Evolutionary conservation across 1,284 basidiomycete genomes (phyloP), one percentile per base, ranked within the genome.

Genomic region (Cryptococcus sp.): DNA sequence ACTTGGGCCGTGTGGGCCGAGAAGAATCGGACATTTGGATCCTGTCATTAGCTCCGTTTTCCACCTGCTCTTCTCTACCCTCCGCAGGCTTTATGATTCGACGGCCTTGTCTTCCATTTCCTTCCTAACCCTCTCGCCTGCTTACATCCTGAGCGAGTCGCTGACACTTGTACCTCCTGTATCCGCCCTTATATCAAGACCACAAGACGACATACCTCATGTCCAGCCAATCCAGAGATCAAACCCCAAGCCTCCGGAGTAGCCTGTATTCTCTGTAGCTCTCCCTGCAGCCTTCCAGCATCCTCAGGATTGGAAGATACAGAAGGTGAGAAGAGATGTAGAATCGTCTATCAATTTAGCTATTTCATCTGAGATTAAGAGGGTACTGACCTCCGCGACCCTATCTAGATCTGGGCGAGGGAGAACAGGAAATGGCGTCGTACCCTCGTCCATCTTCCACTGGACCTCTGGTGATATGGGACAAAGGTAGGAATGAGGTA

Each of bases 1-100:
- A 91, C 87, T 67, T 91, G 88, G 1, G 86, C 83, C 0, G 88
- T 93, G 67, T 92, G 89, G 4, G 90, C 90, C 4, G 89, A 88
- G 67, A 91, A 92, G 79, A 92, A 93, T 66, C 91, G 85, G 7
- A 92, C 88, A 63, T 88, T 88, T 45, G 80, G 78, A 70, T 91
- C 86, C 58, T 73, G 39, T 21, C 25, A 24, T 16, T 4, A 10
- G 25, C 28, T 21, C 28, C 28, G 28, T 5, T 28, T 4, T 28
- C 28, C 28, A 4, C 28, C 11, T 28, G 28, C 28, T 28, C 28
- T 11, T 28, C 28, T 28, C 28, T 28, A n/a, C n/a, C n/a, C n/a
- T n/a, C n/a, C n/a, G 46, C 24, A 45, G n/a, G n/a, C n/a, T n/a
- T n/a, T n/a, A n/a, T n/a, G n/a, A n/a, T n/a, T n/a, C n/a, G n/a